Evolutionary conservation across 2,329 filamentous ascomycete genomes (phyloP), one percentile per base, ranked within the genome.

Genomic region (Ophiosphaerella narmari): DNA sequence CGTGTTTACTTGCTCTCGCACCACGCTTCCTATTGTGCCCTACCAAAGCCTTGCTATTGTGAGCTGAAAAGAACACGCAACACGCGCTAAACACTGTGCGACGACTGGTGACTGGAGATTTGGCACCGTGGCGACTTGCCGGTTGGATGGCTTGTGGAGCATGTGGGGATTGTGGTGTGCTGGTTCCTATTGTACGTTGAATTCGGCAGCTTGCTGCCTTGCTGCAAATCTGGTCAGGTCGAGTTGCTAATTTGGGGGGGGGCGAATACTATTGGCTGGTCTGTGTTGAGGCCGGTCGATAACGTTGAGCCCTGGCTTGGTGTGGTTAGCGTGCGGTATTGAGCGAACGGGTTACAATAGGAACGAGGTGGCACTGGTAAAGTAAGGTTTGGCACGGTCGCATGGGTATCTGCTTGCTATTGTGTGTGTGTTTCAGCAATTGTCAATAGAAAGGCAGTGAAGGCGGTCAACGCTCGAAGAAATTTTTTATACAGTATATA

Each of bases 361-460:
- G 37, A 54, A 50, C 39, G 48, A 11, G 34, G 48, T 41, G 35
- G 31, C 37, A 44, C 35, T 33, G 24, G 33, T 32, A 14, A 40
- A 41, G 43, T 47, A 14, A 40, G 18, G 31, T 39, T n/a, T 13
- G 39, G 18, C 8, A 14, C 16, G 16, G 40, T 18, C 18, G 46
- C 39, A 39, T 39, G 46, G 29, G 24, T 39, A 21, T 21, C 14
- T n/a, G 43, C 53, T 61, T 62, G 57, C 54, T 63, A 61, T 65
- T 66, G 60, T 65, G 54, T 55, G 46, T 39, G 41, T 43, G 54
- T 65, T 62, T 57, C 55, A 60, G 52, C 41, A 43, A 43, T 13
- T 55, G 47, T 62, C 46, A 62, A 63, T 64, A 59, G 52, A 26
- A 40, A 23, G 16, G 29, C n/a, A 24, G 37, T 13, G n/a, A 21